Conservation (phyloP, 495 filamentous ascomycete genomes). For the Aspergillus hancockii region DNA sequence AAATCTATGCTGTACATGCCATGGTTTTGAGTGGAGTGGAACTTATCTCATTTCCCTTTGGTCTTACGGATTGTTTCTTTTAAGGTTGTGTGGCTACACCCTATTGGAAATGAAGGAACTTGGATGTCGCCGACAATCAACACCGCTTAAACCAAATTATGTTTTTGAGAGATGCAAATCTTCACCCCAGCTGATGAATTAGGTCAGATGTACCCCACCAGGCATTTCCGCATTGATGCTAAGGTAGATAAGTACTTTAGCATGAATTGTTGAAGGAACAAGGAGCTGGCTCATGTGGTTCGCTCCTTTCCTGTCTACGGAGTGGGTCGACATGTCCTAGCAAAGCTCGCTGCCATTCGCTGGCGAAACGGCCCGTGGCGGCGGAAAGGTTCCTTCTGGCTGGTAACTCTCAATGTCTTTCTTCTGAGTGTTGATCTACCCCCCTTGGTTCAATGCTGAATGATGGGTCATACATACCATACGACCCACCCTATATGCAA, state of each 20-base stretch:
- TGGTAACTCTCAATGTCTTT: not conserved
- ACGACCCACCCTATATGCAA: not conserved
- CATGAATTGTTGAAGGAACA: too few relatives aligned
- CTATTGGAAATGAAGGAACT: not conserved
- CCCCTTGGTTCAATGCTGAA: not conserved
- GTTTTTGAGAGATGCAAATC: not conserved
- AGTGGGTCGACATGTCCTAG: not conserved
- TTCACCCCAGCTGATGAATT: conserved; percentile 3
- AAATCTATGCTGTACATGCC: not conserved
- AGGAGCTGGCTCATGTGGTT: too few relatives aligned
- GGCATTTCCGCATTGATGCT: not conserved
- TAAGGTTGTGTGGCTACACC: not conserved
- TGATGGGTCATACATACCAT: not conserved
- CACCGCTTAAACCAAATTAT: not conserved
- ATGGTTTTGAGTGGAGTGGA: not conserved
- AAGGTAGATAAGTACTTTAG: too few relatives aligned
- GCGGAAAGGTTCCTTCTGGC: conserved; percentile 5
- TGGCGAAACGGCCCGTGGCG: conserved; percentile 10
- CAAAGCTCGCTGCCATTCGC: conserved; percentile 2
- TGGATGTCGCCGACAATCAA: not conserved
- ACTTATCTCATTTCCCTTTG: not conserved
- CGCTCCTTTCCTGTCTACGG: too few relatives aligned
- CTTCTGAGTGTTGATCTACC: not conserved
- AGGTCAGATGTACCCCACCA: not conserved
- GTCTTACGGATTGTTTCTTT: not conserved